Evolutionary conservation across 179 eudicot species (phyloP), one percentile per base, ranked within the genome.

Genomic region (Monotropa hypopitys): DNA sequence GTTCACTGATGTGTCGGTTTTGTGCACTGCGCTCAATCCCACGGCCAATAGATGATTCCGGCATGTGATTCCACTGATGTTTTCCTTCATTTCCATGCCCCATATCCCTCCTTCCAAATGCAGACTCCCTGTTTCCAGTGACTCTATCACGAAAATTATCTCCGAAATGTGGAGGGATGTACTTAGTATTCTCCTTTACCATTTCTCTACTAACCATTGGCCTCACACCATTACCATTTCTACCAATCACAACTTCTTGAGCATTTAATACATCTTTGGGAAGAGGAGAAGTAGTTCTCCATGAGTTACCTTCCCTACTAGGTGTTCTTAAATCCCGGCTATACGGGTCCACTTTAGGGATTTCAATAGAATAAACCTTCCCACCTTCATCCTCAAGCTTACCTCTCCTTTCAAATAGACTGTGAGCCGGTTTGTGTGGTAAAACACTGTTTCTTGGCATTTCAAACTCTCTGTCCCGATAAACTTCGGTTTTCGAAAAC

Each of bases 401-500:
- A 81, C 84, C 86, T 88, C 89, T 74, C 83, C 90, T 88, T 49
- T 88, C 92, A 81, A 78, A 84, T 53, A 67, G 82, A 80, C 80
- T 88, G 72, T 76, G 88, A 73, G 81, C 86, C 54, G 86, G 90
- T 83, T 91, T 93, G 70, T 81, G 84, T 18, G 90, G 96, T 23
- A 85, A 83, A 75, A 86, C 80, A 83, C 80, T 90, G 76, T 72
- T 82, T 81, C 92, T 84, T 4, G 97, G 96, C 59, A 89, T 73
- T 75, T 93, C 99, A 86, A 88, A 91, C 79, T 91, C 97, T 81
- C 88, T 85, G 69, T 96, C 94, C 98, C 93, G 91, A 80, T 87
- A 85, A 72, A 84, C 80, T 69, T 89, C 98, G 53, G 76, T 82
- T 80, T 84, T 93, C 12, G 90, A 76, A 82, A 70, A 78, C n/a